A percentile compares a stretch with the other conserved stretches of the same genome.
Conservation (phyloP, 2,329 filamentous ascomycete species). For the Colletotrichum kahawae region DNA sequence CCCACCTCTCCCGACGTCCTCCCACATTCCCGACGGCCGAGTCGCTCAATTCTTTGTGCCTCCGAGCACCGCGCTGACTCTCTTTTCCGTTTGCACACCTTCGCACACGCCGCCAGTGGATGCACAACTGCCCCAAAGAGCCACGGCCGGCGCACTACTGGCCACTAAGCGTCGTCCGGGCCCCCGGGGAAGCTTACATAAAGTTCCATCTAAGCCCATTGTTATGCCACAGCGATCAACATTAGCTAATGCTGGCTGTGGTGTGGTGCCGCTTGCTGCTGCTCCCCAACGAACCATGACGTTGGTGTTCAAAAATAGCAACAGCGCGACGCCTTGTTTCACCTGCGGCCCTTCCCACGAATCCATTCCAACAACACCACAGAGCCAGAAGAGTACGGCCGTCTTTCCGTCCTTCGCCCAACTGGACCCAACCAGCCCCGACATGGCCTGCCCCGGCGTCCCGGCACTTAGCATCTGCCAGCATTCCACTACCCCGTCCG, state of each 20-base stretch:
- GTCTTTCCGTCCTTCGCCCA: background rate
- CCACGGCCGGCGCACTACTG: background rate
- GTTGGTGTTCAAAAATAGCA: constrained; percentile 19
- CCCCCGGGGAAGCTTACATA: background rate
- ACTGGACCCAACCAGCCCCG: background rate
- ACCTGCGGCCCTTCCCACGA: constrained; percentile 5
- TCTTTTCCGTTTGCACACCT: background rate
- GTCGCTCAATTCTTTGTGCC: background rate
- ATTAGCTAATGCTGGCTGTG: background rate
- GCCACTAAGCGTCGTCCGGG: background rate
- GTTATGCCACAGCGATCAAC: constrained; percentile 7
- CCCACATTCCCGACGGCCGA: constrained; percentile 7
- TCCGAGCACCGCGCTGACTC: background rate
- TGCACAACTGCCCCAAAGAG: background rate
- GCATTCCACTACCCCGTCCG: background rate
- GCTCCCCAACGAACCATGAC: constrained; percentile 5
- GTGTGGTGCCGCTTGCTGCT: background rate
- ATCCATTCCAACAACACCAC: background rate
- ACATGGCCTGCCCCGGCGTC: background rate
- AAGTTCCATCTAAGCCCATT: background rate
- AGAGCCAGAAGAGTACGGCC: background rate
- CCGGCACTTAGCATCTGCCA: background rate
- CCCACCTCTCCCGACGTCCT: constrained; percentile 8
- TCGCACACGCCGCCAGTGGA: background rate
- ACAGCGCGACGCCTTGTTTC: constrained; percentile 14